Evolutionary conservation across 2,329 filamentous ascomycete species (phyloP), one percentile per base, ranked within the genome.

Genomic region (Epichloe uncinata): DNA sequence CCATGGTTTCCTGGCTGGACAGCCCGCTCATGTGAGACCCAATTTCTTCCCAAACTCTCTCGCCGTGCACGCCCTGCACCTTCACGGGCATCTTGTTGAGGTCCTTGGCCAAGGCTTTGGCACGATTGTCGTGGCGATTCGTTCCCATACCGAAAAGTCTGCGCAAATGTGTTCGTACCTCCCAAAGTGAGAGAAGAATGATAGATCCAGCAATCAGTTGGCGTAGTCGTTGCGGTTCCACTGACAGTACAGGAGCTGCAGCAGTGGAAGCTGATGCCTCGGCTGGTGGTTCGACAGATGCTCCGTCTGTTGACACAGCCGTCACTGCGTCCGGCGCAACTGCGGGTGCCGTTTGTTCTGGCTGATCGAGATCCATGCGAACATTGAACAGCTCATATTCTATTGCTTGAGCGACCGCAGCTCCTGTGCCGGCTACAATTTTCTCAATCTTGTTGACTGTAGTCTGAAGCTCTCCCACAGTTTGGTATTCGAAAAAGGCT

Each of bases 401-500:
- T 55, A 98, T 94, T 1, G 82, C 77, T 59, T 97, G 88, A 2
- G 89, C 89, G 37, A 97, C 79, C 8, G 81, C 77, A 0, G 89
- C 84, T 12, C 93, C 94, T 1, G 86, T 94, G n/a, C 81, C 79
- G 6, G 85, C 82, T 15, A 97, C 87, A 44, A 94, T 79, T 61
- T 85, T 89, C 63, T 98, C 91, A 65, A 97, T 81, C 26, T 78
- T 77, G 15, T 75, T 72, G 18, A 96, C 80, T 1, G 88, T 81
- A 33, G 81, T 77, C 35, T 91, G 76, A 2, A 98, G 69, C 63
- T 98, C 93, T 51, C 91, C 88, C 5, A 91, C 68, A 1, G 85
- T 85, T 47, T 81, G 75, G 55, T 95, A 97, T 48, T 98, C 94
- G 54, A 97, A 87, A 65, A 90, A 94, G 0, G 88, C 87, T 54